Evolutionary conservation across 306 rosid species (phyloP).

Genomic region (Canavalia gladiata): DNA sequence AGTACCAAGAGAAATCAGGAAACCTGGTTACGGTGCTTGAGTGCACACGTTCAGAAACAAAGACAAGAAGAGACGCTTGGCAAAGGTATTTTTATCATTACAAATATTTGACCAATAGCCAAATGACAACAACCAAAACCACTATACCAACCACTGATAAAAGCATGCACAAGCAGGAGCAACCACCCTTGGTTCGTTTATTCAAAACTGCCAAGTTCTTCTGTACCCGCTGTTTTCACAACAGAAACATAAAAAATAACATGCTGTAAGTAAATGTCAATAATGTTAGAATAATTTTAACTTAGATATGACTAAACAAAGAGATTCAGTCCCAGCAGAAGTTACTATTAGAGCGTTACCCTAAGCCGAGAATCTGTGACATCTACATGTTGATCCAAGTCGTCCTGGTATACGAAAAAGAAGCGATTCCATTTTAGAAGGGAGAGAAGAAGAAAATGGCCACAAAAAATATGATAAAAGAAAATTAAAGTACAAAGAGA

Average conservation of each 20-base stretch:
- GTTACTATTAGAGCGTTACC: slow-evolving; percentile 62
- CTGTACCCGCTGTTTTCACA: slow-evolving; percentile 82
- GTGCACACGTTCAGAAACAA: slow-evolving; percentile 44
- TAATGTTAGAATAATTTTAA: slow-evolving; percentile 8
- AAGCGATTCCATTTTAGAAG: slow-evolving; percentile 15
- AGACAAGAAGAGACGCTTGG: background rate
- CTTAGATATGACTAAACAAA: slow-evolving; percentile 10
- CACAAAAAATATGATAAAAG: slow-evolving; percentile 12
- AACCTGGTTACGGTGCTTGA: slow-evolving; percentile 33
- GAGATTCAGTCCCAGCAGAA: slow-evolving; percentile 10
- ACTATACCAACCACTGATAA: slow-evolving; percentile 75
- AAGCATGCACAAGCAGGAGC: slow-evolving; percentile 89
- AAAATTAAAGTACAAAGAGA: slow-evolving; percentile 14
- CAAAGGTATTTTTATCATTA: slow-evolving; percentile 43
- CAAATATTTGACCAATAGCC: slow-evolving; percentile 71
- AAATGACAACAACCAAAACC: slow-evolving; percentile 64
- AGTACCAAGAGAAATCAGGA: slow-evolving; percentile 15
- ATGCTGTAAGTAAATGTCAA: slow-evolving; percentile 21
- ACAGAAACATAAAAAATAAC: slow-evolving; percentile 34
- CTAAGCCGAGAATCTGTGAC: slow-evolving; percentile 79
- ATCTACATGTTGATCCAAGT: slow-evolving; percentile 87
- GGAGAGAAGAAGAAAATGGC: slow-evolving; percentile 15
- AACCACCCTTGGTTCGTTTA: slow-evolving; percentile 83
- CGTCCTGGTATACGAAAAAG: slow-evolving; percentile 71
- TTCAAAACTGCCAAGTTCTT: slow-evolving; percentile 83